Evolutionary conservation across 768 basidiomycete species (phyloP).

Genomic region (Tulasnella sp.): DNA sequence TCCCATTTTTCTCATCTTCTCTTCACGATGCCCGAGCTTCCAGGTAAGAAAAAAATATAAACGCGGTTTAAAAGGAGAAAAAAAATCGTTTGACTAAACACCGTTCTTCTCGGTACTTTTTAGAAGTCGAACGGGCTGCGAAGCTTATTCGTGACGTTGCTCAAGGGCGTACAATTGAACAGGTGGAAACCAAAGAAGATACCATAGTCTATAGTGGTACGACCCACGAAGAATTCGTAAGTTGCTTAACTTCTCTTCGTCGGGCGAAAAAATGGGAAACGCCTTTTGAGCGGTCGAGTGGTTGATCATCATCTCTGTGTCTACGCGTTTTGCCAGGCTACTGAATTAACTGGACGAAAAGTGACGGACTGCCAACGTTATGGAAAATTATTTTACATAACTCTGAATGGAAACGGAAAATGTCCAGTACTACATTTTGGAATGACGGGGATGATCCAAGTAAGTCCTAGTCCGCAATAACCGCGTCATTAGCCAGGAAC

Average conservation of each 20-base stretch:
- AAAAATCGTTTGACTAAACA: too few species aligned
- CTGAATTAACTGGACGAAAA: constrained; percentile 32
- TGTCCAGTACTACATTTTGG: constrained; percentile 68
- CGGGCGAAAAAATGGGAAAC: too few species aligned
- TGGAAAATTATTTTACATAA: constrained; percentile 39
- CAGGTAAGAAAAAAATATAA: too few species aligned
- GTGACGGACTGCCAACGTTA: constrained; percentile 25
- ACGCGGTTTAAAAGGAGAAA: too few species aligned
- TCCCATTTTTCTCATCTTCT: too few species aligned
- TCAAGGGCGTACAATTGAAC: constrained; percentile 38
- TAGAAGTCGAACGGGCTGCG: constrained; percentile 61
- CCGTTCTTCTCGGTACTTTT: too few species aligned
- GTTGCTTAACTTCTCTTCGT: constrained; percentile 21
- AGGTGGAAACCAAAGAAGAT: constrained; percentile 48
- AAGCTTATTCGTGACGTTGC: constrained; percentile 41
- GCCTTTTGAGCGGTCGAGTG: constrained; percentile 15
- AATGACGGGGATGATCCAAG: constrained; percentile 77
- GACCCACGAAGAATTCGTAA: constrained; percentile 49
- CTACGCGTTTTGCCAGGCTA: constrained; percentile 31
- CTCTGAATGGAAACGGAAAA: constrained; percentile 45
- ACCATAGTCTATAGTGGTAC: constrained; percentile 46
- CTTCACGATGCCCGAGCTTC: too few species aligned
- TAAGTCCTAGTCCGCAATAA: constrained; percentile 17
- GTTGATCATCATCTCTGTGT: constrained; percentile 10
- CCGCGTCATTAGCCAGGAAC: background rate